Conservation (phyloP, 1,284 basidiomycete species). For the Peniophora sp. region DNA sequence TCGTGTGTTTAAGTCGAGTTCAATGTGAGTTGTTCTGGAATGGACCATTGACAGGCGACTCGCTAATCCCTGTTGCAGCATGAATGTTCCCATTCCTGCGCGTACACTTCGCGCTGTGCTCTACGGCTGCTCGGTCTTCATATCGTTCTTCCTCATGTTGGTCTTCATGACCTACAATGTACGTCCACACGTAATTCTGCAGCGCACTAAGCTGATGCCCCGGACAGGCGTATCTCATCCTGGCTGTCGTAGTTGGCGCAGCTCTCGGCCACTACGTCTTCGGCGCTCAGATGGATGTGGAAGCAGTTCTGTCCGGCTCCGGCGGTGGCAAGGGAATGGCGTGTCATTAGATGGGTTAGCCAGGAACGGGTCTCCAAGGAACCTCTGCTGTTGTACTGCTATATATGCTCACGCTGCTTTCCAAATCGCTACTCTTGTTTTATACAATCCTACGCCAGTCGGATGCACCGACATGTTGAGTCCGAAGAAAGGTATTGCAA, state of each 20-base stretch:
- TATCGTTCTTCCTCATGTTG: constrained; percentile 84
- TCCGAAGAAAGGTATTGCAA: background rate
- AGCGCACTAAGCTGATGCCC: background rate
- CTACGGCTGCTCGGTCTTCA: constrained; percentile 59
- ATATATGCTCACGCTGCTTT: background rate
- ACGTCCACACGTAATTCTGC: constrained; percentile 5
- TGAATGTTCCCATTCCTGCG: constrained; percentile 37
- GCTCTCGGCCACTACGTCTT: constrained; percentile 69
- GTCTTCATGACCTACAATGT: constrained; percentile 88
- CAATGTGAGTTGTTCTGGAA: constrained; percentile 32
- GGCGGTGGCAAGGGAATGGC: constrained; percentile 49
- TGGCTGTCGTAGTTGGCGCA: constrained; percentile 66
- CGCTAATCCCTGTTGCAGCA: constrained; percentile 21
- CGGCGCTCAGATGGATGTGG: constrained; percentile 47
- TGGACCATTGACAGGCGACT: constrained; percentile 1
- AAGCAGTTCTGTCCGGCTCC: constrained; percentile 40
- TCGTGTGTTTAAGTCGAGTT: constrained; percentile 23
- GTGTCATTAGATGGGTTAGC: constrained; percentile 33
- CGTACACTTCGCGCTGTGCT: constrained; percentile 52
- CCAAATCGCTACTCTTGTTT: background rate
- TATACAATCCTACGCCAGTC: constrained; percentile 7
- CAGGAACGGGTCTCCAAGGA: background rate
- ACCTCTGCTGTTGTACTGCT: background rate
- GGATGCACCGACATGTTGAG: background rate
- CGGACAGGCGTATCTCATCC: constrained; percentile 67